Base-by-base conservation (phyloP, 805 yeast genomes). In the Isabelozyma gotoi region DNA sequence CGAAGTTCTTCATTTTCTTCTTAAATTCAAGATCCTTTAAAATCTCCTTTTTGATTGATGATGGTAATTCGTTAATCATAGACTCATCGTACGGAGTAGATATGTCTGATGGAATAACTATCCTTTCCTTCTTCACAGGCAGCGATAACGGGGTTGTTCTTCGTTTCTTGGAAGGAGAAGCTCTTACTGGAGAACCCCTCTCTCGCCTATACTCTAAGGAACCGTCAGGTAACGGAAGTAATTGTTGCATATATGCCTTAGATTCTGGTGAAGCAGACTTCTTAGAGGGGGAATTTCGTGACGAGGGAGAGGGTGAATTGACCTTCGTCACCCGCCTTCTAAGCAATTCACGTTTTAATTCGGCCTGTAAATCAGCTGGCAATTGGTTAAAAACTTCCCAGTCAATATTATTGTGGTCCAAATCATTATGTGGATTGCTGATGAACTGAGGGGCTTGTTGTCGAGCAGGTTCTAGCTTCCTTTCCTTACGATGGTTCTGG, bases 351-450 rank as follows among this genome's bases (percentile, higher is more conserved):
- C 60, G 57, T 46, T 65, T 69, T 1, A 90, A 56, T 52, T 90
- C 97, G 1, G 62, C 50, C 50, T 81, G 81, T 4, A 90, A 79
- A 18, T 82, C 85, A 2, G 61, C 52, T 0, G 97, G 97, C 7
- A 90, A 62, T 38, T 74, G 77, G 10, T 75, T 68, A 53, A 88
- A 78, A 1, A 85, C 87, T 2, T 75, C 78, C 75, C 81, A 71
- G 53, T 88, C 89, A 29, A 84, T 71, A n/a, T 76, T 47, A n/a
- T 46, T 52, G n/a, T 14, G 41, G 33, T 35, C 36, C 50, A 37
- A 32, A 37, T 29, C 42, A 33, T 44, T 18, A 36, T 31, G 7
- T 6, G n/a, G 14, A 14, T 8, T 14, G 12, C 5, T 36, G 16
- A 20, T 19, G 18, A 18, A 36, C 31, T 36, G 39, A 8, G 38